A percentile compares a stretch with the other conserved stretches of the same genome.
Evolutionary conservation across 495 filamentous ascomycete species (phyloP).

Genomic region (Penicillium malachiteum): DNA sequence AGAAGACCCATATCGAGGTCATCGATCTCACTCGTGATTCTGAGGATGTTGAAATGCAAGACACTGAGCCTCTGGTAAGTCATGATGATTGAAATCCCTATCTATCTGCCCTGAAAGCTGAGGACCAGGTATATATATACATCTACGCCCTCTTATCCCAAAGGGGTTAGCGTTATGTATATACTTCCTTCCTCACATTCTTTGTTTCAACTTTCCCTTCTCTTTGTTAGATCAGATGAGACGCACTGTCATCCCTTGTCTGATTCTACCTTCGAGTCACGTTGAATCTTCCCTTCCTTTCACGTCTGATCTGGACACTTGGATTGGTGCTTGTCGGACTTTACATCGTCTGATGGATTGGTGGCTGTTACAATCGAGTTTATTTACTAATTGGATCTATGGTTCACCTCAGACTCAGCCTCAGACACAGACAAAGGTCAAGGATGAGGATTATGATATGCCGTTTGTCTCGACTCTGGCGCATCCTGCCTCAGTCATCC

Average conservation of each 20-base stretch:
- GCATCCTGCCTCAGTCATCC: constrained; percentile 2
- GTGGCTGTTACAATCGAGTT: too few relatives aligned
- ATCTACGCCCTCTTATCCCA: not conserved
- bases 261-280: too few relatives aligned
- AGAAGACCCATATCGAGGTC: too few relatives aligned
- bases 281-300: not conserved
- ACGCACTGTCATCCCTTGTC: not conserved
- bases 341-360: too few relatives aligned
- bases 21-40: too few relatives aligned
- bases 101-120: not conserved
- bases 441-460: not conserved
- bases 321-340: not conserved
- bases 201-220: not conserved
- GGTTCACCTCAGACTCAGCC: too few relatives aligned
- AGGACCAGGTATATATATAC: not conserved
- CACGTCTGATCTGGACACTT: not conserved
- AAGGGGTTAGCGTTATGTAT: not conserved
- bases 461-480: not conserved
- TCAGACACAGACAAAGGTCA: not conserved
- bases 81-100: not conserved
- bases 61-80: not conserved
- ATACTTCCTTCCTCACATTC: not conserved
- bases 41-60: too few relatives aligned
- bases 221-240: not conserved
- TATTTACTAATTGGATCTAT: too few relatives aligned